A percentile compares a stretch with the other conserved stretches of the same genome.
These are phyloP conservation scores for Macroventuria anomochaeta DNA, from an alignment of 2,329 filamentous ascomycete genomes.

Conservation along the genomic window DNA sequence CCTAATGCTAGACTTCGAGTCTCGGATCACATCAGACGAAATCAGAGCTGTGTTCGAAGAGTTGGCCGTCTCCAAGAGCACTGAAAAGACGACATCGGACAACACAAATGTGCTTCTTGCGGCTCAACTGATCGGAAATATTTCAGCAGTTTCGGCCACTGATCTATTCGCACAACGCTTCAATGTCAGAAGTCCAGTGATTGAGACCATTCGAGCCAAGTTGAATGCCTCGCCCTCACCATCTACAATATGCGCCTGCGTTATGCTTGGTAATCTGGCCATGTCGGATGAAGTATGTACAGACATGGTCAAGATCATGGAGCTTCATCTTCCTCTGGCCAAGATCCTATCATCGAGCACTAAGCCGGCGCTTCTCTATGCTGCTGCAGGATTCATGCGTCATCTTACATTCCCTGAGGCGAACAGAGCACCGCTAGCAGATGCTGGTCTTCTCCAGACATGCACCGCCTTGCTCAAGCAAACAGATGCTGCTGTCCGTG, in stretches of 20 bases:
- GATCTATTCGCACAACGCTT: slow-evolving; percentile 42
- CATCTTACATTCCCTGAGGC: slow-evolving; percentile 46
- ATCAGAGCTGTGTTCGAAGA: slow-evolving; percentile 37
- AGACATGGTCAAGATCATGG: slow-evolving; percentile 44
- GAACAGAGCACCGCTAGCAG: slow-evolving; percentile 39
- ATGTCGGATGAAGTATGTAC: slow-evolving; percentile 45
- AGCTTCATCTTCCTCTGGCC: slow-evolving; percentile 39
- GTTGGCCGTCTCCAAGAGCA: slow-evolving; percentile 34
- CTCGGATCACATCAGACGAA: slow-evolving; percentile 35
- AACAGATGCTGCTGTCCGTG: slow-evolving; percentile 41
- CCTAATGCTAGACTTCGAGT: slow-evolving; percentile 42
- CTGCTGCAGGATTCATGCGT: slow-evolving; percentile 46
- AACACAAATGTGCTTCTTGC: slow-evolving; percentile 34
- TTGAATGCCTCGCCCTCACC: slow-evolving; percentile 30
- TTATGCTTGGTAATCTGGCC: slow-evolving; percentile 49
- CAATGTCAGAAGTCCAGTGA: slow-evolving; percentile 33
- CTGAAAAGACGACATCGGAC: slow-evolving; percentile 32
- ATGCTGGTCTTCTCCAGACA: slow-evolving; percentile 41
- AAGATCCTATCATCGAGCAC: slow-evolving; percentile 33
- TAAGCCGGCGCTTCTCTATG: slow-evolving; percentile 43
- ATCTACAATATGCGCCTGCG: slow-evolving; percentile 44
- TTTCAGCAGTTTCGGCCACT: slow-evolving; percentile 44
- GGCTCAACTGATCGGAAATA: slow-evolving; percentile 40
- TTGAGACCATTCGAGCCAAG: slow-evolving; percentile 38
- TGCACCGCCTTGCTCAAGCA: slow-evolving; percentile 38